Base-by-base conservation (phyloP, 2,329 filamentous ascomycete genomes). In the Penicillium corylophilum region DNA sequence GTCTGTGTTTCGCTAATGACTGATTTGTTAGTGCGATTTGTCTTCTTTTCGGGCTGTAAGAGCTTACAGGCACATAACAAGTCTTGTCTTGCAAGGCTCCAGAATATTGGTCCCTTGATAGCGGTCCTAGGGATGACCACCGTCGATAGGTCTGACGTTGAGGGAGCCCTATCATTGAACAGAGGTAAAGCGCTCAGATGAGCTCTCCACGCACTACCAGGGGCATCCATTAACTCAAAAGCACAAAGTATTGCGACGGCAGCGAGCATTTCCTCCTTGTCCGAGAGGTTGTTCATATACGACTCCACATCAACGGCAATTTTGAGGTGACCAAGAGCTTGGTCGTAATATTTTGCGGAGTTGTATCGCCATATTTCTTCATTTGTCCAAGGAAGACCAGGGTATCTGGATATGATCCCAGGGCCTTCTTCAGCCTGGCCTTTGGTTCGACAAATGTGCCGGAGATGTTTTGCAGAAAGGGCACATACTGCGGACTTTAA, bases 381-480 rank as follows among this genome's bases (percentile, higher is more conserved):
- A 15, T 44, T 51, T 13, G 43, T 23, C 16, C 44, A 42, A 18
- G 49, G 35, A 26, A 43, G 44, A 12, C 24, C 43, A 29, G 28
- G 20, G 46, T 28, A 46, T 9, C 33, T 53, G 4, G 42, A 20
- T 36, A 36, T 18, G 16, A 24, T 23, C 1, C 20, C 15, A 5
- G 38, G 13, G 28, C 41, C 44, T 16, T 18, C 36, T 8, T 33
- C 36, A 8, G 18, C 22, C 8, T 38, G 20, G 36, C 23, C 31
- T 24, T 24, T 40, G 24, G 18, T 42, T 38, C 16, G 44, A 35
- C 41, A 53, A 4, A 57, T 7, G 44, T 53, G 55, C n/a, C 47
- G 36, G 16, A 67, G 50, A 39, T 65, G 64, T 31, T 66, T 66
- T 3, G 64, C 61, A 22, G 64, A 58, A 6, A 67, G 62, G 9